phyloP scores from a whole-genome alignment of 139 green algal genomes.

The Nannochloris sp. region DNA sequence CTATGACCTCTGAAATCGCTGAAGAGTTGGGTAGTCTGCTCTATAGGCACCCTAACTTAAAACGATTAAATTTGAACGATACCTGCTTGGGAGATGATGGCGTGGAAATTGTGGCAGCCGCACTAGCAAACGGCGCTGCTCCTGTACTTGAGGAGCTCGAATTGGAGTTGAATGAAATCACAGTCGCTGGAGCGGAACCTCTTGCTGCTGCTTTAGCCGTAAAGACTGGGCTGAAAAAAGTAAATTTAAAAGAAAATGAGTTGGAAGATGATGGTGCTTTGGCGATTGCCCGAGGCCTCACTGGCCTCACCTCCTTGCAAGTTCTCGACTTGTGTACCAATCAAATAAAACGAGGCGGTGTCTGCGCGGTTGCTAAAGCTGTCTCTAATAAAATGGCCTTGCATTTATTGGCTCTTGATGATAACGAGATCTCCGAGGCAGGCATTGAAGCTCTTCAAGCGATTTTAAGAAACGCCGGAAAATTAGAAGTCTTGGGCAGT shows the following conservation, averaged over 20 bases:
- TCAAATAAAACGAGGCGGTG: conserved; percentile 54
- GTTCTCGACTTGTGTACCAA: conserved; percentile 58
- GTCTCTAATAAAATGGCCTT: conserved; percentile 19
- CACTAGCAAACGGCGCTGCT: conserved; percentile 21
- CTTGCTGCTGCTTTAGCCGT: conserved; percentile 44
- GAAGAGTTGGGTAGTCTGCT: conserved; percentile 26
- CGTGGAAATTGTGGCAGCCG: conserved; percentile 40
- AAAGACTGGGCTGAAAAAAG: conserved; percentile 38
- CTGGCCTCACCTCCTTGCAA: conserved; percentile 5
- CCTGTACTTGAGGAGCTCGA: conserved; percentile 63
- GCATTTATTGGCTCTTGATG: conserved; percentile 63
- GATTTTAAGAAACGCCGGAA: conserved; percentile 25
- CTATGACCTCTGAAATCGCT: conserved; percentile 55
- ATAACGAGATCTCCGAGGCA: conserved; percentile 67
- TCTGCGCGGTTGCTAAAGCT: conserved; percentile 42
- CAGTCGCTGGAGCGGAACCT: conserved; percentile 29
- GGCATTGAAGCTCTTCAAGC: conserved; percentile 43
- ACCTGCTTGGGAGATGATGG: conserved; percentile 66
- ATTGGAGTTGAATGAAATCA: conserved; percentile 79
- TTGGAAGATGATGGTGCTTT: conserved; percentile 68
- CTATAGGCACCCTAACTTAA: conserved; percentile 35
- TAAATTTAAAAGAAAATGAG: conserved; percentile 86
- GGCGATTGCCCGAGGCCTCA: conserved; percentile 27
- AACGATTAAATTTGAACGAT: conserved; percentile 70
- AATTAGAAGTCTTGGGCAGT: conserved; percentile 27